Evolutionary conservation across 129 eudicot genomes (phyloP).

Genomic region (Pittosporum tobira): DNA sequence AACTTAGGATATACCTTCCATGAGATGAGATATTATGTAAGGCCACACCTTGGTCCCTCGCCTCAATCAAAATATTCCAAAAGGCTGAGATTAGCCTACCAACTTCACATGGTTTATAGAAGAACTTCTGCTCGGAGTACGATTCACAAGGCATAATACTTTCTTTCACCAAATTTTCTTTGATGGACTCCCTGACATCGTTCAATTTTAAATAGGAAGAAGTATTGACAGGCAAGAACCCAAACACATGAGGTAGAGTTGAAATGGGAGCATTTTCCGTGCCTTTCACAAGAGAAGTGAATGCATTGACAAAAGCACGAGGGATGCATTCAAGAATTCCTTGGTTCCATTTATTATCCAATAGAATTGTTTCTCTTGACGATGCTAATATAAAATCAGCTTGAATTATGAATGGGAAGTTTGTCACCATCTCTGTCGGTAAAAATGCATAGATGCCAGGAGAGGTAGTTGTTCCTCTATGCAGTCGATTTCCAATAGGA

Average conservation of each 20-base stretch:
- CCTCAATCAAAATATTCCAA: constrained; percentile 29
- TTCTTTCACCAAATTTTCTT: constrained; percentile 22
- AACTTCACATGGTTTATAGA: constrained; percentile 40
- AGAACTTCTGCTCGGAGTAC: constrained; percentile 24
- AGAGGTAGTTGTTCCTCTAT: constrained; percentile 26
- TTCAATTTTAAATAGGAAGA: constrained; percentile 28
- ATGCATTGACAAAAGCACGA: constrained; percentile 35
- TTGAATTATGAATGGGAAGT: constrained; percentile 55
- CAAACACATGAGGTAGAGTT: constrained; percentile 28
- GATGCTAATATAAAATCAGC: constrained; percentile 58
- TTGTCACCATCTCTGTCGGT: constrained; percentile 52
- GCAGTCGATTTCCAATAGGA: constrained; percentile 40
- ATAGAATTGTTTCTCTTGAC: constrained; percentile 46
- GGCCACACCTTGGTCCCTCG: constrained; percentile 27
- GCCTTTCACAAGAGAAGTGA: constrained; percentile 32
- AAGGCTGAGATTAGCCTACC: constrained; percentile 32
- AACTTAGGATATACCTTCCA: constrained; percentile 31
- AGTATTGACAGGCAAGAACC: constrained; percentile 27
- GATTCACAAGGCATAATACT: constrained; percentile 49
- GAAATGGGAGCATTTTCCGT: constrained; percentile 28
- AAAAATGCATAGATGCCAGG: constrained; percentile 53
- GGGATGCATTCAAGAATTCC: constrained; percentile 48
- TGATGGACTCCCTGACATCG: constrained; percentile 30
- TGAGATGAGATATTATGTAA: constrained; percentile 40
- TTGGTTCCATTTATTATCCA: constrained; percentile 46